phyloP scores from a whole-genome alignment of 148 eudicot species.

The Amaranthus cruentus region DNA sequence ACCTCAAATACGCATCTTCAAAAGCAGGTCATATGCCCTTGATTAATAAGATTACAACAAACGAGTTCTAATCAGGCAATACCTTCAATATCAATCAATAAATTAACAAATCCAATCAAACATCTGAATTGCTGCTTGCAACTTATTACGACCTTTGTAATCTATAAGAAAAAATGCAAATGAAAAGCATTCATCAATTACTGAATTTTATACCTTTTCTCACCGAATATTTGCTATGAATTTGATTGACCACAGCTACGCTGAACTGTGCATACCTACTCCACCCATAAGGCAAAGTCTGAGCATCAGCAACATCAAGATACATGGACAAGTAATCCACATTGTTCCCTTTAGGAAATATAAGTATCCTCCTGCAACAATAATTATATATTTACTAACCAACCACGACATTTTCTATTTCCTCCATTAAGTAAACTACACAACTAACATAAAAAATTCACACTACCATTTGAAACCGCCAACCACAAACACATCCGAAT shows the following conservation, averaged over 20 bases:
- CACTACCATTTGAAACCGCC: slow-evolving; percentile 88
- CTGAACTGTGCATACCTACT: slow-evolving; percentile 92
- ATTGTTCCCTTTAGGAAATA: slow-evolving; percentile 91
- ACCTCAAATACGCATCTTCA: neutral
- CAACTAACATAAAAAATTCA: neutral
- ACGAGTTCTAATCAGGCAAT: neutral
- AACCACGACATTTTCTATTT: neutral
- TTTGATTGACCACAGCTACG: slow-evolving; percentile 76
- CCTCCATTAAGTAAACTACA: neutral
- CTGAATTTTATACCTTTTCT: slow-evolving; percentile 56
- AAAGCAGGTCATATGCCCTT: neutral
- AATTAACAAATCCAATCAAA: neutral
- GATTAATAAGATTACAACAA: neutral
- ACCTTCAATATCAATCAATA: slow-evolving; percentile 1
- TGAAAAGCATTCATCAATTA: neutral
- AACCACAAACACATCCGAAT: slow-evolving; percentile 70
- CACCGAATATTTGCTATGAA: slow-evolving; percentile 59
- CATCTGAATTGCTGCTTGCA: neutral
- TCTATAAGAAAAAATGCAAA: neutral
- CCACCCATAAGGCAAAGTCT: slow-evolving; percentile 91
- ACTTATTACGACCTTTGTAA: neutral
- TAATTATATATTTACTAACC: slow-evolving; percentile 11
- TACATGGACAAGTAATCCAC: slow-evolving; percentile 90
- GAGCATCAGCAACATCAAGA: slow-evolving; percentile 85
- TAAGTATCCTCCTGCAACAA: slow-evolving; percentile 77